Evolutionary conservation across 495 filamentous ascomycete species (phyloP), one percentile per base, ranked within the genome.

Genomic region (Penicillium silybi): DNA sequence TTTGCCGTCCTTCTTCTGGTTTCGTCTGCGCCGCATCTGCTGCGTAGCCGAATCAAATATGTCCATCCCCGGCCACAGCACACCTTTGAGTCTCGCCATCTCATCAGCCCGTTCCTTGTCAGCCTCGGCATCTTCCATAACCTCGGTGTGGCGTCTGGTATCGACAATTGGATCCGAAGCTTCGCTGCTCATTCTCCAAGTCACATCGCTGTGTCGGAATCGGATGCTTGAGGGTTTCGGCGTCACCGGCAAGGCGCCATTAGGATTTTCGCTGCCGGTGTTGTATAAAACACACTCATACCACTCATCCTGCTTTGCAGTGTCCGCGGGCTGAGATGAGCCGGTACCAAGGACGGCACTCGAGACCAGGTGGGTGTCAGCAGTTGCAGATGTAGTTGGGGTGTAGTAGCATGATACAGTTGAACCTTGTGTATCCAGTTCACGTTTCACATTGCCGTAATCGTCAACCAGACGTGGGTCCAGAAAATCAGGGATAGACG

Each of bases 11-110:
- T 96, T 96, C 54, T 87, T 87, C 66, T 96, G 91, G 61, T 96
- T 96, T 37, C 91, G 82, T 69, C 81, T 88, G 34, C 87, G 82
- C 60, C 85, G 85, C 75, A 87, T 86, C 42, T 86, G 80, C 46
- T 82, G 75, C 1, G 83, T 89, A 7, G 91, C 91, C 10, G 90
- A 86, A 62, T 96, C 91, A 59, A 95, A 95, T 17, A 92, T 69
- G 46, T 85, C 82, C 91, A 96, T 96, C 8, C 91, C 91, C 4
- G 87, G 87, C 77, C 82, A 95, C 41, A 80, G 64, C 7, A 88
- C 68, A 0, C 91, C 91, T 66, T 95, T 96, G 52, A 96, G 72
- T 44, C 68, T 62, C 40, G 64, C 46, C 19, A 74, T 70, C 25
- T 75, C 76, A 35, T 72, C 69, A n/a, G 66, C 58, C 17, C 67